Evolutionary conservation across 2,329 filamentous ascomycete genomes (phyloP).

Genomic region (Pseudovirgaria hyperparasitica): DNA sequence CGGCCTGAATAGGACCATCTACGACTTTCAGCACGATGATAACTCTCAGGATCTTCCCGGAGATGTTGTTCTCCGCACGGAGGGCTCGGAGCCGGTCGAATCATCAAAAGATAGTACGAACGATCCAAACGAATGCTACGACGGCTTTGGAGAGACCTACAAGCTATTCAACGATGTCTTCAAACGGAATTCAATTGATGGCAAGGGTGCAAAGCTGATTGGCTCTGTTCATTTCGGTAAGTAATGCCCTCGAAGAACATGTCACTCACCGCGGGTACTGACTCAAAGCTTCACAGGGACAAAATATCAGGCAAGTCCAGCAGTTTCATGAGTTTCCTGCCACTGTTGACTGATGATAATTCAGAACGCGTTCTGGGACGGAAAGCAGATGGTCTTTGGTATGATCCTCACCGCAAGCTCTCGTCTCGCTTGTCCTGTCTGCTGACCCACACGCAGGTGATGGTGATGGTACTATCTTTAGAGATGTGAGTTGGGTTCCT

Average conservation of each 20-base stretch:
- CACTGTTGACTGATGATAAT: no score
- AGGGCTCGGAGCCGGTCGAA: constrained; percentile 2
- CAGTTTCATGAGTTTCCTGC: no score
- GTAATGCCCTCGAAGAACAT: constrained; percentile 1
- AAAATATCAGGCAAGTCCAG: no score
- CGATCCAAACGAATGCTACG: constrained; percentile 34
- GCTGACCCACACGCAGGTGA: no score
- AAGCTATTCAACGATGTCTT: constrained; percentile 39
- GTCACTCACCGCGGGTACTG: constrained; percentile 3
- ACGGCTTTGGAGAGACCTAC: constrained; percentile 38
- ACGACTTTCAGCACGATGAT: not conserved
- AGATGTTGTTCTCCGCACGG: constrained; percentile 1
- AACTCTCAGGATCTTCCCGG: constrained; percentile 2
- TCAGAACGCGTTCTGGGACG: constrained; percentile 44
- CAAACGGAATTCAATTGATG: constrained; percentile 40
- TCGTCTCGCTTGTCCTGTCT: constrained; percentile 39
- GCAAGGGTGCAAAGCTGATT: constrained; percentile 36
- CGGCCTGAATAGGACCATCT: not conserved
- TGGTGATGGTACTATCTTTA: no score
- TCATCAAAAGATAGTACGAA: not conserved
- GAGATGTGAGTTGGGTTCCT: no score
- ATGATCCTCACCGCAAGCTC: constrained; percentile 37
- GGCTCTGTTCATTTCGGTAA: constrained; percentile 43
- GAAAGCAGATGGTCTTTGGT: constrained; percentile 44
- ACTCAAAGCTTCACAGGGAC: no score